These are phyloP conservation scores for Teunomyces panamensis DNA, from an alignment of 805 yeast genomes.

Conservation along the genomic window DNA sequence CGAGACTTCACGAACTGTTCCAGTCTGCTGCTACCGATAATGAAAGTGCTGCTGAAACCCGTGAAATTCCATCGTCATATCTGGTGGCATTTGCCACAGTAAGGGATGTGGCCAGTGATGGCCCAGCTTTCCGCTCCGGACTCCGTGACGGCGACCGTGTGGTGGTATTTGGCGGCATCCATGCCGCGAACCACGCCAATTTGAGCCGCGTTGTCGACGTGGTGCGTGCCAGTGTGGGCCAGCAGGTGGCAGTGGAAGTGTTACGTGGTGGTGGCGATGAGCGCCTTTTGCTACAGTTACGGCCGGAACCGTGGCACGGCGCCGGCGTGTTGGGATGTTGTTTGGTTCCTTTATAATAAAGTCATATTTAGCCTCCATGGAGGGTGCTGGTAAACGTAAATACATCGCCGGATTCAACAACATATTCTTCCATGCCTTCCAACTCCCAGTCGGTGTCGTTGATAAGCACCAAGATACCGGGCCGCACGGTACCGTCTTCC, in stretches of 20 bases:
- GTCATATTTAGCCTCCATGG: conserved; percentile 73
- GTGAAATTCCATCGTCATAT: neutral
- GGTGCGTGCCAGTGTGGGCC: conserved; percentile 39
- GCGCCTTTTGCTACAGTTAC: conserved; percentile 17
- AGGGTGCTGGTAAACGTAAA: conserved; percentile 88
- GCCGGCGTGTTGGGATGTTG: conserved; percentile 69
- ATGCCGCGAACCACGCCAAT: conserved; percentile 54
- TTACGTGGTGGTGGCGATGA: conserved; percentile 34
- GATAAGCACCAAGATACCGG: conserved; percentile 87
- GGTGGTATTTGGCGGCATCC: conserved; percentile 50
- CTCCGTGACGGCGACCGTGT: conserved; percentile 54
- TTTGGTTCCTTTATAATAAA: conserved; percentile 38
- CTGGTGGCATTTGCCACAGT: conserved; percentile 54
- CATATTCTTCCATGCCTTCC: conserved; percentile 82
- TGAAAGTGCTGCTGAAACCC: neutral
- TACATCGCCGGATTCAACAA: conserved; percentile 70
- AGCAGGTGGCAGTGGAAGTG: conserved; percentile 24
- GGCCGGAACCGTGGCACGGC: conserved; percentile 65
- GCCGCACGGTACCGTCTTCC: conserved; percentile 79
- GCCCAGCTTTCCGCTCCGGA: conserved; percentile 61
- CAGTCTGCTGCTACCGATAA: neutral
- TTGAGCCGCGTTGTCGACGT: conserved; percentile 43
- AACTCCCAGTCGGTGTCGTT: conserved; percentile 97
- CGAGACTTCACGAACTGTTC: conserved; percentile 37
- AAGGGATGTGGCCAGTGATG: conserved; percentile 42